These are phyloP conservation scores for Laburnicola sp. DNA, from an alignment of 2,329 filamentous ascomycete species.

Conservation along the genomic window DNA sequence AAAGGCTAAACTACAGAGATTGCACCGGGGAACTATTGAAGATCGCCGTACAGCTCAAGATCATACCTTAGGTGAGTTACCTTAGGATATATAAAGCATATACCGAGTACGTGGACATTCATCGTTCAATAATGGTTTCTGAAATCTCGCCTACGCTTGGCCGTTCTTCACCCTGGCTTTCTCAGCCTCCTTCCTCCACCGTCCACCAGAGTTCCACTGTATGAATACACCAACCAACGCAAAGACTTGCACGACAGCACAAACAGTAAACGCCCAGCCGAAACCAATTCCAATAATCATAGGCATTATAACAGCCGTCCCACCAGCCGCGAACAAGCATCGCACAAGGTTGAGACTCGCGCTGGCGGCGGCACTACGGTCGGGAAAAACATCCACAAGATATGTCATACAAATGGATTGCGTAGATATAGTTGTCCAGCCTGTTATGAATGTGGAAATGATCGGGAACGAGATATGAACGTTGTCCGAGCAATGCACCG, in stretches of 20 bases:
- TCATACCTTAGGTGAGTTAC: no score
- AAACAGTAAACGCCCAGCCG: slow-evolving; percentile 48
- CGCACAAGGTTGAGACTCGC: slow-evolving; percentile 58
- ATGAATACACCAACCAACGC: slow-evolving; percentile 1
- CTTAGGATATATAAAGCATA: no score
- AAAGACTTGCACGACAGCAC: neutral
- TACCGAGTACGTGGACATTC: no score
- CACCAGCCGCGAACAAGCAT: slow-evolving; percentile 57
- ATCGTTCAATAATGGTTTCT: no score
- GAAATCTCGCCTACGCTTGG: no score
- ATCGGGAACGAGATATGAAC: neutral
- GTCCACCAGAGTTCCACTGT: slow-evolving; percentile 3
- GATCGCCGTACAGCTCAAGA: no score
- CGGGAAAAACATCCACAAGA: slow-evolving; percentile 58
- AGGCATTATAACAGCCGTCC: slow-evolving; percentile 56
- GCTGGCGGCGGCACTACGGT: slow-evolving; percentile 55
- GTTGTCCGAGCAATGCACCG: neutral
- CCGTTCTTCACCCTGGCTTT: neutral
- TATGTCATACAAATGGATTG: slow-evolving; percentile 57
- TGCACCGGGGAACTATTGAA: no score
- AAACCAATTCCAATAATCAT: slow-evolving; percentile 53
- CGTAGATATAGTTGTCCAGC: slow-evolving; percentile 57
- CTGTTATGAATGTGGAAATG: slow-evolving; percentile 47
- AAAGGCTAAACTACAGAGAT: no score
- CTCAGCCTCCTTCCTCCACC: slow-evolving; percentile 4